Evolutionary conservation across 2,329 filamentous ascomycete genomes (phyloP).

Genomic region (Cladosporium sp.): DNA sequence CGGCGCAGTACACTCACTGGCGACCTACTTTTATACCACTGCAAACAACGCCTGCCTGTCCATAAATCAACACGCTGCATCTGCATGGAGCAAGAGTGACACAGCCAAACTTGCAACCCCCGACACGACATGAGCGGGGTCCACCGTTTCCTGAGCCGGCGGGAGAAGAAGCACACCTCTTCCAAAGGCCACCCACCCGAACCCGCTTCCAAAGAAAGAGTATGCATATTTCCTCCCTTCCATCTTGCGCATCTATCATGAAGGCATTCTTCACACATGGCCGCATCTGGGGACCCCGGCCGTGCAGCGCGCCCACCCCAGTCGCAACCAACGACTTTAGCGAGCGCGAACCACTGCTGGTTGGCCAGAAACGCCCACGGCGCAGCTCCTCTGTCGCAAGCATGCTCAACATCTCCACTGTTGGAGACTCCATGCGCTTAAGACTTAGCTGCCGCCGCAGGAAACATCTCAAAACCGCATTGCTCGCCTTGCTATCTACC

Average conservation of each 20-base stretch:
- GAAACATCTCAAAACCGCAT: constrained; percentile 13
- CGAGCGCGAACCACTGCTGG: constrained; percentile 14
- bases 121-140: constrained; percentile 49
- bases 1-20: not conserved
- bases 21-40: not conserved
- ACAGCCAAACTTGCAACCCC: constrained; percentile 5
- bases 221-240: constrained; percentile 19
- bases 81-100: constrained; percentile 17
- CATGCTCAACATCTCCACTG: constrained; percentile 12
- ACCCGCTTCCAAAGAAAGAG: constrained; percentile 16
- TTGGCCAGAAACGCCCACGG: constrained; percentile 7
- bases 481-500: constrained; percentile 3
- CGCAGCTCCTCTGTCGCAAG: constrained; percentile 9
- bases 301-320: not conserved
- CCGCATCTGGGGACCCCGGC: constrained; percentile 4
- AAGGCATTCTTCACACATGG: not conserved
- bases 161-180: constrained; percentile 56
- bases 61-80: not conserved
- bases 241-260: constrained; percentile 13
- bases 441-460: not conserved
- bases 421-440: not conserved
- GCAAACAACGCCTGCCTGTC: not conserved
- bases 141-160: constrained; percentile 69
- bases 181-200: constrained; percentile 26
- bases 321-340: constrained; percentile 1